phyloP scores from a whole-genome alignment of 2,329 filamentous ascomycete species.

The Neophaeococcomyces aloes region DNA sequence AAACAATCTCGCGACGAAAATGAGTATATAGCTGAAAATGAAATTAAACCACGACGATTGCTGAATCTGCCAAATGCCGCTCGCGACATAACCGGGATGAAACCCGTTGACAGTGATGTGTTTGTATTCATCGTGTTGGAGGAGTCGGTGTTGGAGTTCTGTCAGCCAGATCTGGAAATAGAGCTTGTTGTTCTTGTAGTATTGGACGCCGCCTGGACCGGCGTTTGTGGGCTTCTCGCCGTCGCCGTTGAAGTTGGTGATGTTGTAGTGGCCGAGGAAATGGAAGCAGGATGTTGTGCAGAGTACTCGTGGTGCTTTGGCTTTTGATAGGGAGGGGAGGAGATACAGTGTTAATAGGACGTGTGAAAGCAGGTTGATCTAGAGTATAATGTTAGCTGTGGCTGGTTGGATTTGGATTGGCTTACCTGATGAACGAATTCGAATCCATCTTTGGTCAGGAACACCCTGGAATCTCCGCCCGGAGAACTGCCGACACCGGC shows the following conservation, averaged over 20 bases:
- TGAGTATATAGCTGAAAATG: background rate
- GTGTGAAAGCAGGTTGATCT: slow-evolving; percentile 7
- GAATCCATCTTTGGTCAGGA: slow-evolving; percentile 6
- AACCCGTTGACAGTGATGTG: slow-evolving; percentile 8
- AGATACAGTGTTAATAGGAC: slow-evolving; percentile 1
- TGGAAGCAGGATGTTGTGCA: slow-evolving; percentile 7
- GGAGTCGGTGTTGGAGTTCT: slow-evolving; percentile 5
- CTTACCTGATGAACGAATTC: slow-evolving; percentile 9
- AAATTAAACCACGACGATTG: slow-evolving; percentile 1
- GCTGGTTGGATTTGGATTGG: background rate
- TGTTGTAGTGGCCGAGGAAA: slow-evolving; percentile 5
- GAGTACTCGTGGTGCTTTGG: slow-evolving; percentile 3
- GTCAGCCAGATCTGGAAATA: slow-evolving; percentile 9
- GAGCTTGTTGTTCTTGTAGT: slow-evolving; percentile 9
- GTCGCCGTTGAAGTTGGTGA: slow-evolving; percentile 8
- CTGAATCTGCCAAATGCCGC: slow-evolving; percentile 5
- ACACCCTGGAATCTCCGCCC: background rate
- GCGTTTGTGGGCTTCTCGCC: background rate
- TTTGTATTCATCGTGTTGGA: slow-evolving; percentile 6
- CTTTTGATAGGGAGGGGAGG: slow-evolving; percentile 3
- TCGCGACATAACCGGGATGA: slow-evolving; percentile 6
- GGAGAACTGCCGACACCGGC: slow-evolving; percentile 5
- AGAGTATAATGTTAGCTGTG: background rate
- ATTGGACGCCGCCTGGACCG: slow-evolving; percentile 1
- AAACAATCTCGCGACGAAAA: background rate